Conservation (phyloP, 1,284 basidiomycete genomes). For the Sporisorium sorghi region DNA sequence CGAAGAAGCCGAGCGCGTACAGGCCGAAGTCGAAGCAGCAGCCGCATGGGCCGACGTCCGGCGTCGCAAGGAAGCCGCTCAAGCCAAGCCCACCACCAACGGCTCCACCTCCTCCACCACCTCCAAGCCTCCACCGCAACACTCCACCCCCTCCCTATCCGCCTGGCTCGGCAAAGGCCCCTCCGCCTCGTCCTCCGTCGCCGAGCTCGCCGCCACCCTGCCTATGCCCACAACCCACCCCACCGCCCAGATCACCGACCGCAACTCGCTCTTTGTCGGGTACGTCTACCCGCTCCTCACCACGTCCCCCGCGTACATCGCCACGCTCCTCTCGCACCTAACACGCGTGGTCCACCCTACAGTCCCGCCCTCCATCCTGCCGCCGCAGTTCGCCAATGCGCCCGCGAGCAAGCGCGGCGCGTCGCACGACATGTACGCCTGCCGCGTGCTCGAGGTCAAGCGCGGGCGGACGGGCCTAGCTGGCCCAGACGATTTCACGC, state of each 20-base stretch:
- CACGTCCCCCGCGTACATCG: slow-evolving; percentile 35
- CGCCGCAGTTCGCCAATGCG: slow-evolving; percentile 56
- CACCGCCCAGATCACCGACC: slow-evolving; percentile 61
- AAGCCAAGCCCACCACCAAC: not conserved
- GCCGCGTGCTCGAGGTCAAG: slow-evolving; percentile 61
- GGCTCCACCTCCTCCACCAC: not conserved
- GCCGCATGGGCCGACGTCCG: slow-evolving; percentile 43
- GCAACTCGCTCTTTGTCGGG: slow-evolving; percentile 65
- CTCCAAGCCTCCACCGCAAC: not conserved
- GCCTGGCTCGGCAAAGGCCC: slow-evolving; percentile 54
- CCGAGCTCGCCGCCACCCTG: slow-evolving; percentile 39
- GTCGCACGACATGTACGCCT: slow-evolving; percentile 67
- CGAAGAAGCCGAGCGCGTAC: slow-evolving; percentile 39
- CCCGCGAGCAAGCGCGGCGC: slow-evolving; percentile 50
- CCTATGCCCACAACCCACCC: slow-evolving; percentile 57
- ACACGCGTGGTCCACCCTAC: slow-evolving; percentile 61
- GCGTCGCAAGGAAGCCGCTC: slow-evolving; percentile 29
- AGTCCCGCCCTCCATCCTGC: slow-evolving; percentile 52
- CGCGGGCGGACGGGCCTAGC: slow-evolving; percentile 54
- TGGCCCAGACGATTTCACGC: slow-evolving; percentile 64
- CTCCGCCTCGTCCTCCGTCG: slow-evolving; percentile 37
- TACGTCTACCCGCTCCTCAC: slow-evolving; percentile 63
- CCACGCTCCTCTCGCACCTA: slow-evolving; percentile 58
- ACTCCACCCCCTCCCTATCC: slow-evolving; percentile 34
- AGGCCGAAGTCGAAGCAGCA: slow-evolving; percentile 41